These are phyloP conservation scores for Rhazya stricta DNA, from an alignment of 257 asterid genomes.

Conservation along the genomic window DNA sequence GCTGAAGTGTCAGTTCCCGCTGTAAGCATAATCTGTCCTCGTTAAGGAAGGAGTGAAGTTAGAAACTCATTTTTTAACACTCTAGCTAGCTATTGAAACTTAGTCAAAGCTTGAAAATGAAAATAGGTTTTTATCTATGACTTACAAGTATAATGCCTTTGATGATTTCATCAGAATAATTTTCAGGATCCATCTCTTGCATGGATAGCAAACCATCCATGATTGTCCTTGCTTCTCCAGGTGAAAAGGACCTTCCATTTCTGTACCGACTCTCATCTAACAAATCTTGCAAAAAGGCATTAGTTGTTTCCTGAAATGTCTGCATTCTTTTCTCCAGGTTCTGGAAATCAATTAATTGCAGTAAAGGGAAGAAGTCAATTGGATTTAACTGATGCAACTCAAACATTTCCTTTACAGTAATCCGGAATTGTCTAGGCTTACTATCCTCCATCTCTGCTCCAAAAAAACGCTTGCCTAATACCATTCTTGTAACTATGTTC, in stretches of 20 bases:
- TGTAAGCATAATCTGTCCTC: background rate
- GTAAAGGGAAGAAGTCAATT: constrained; percentile 7
- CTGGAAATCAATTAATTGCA: background rate
- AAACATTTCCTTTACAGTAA: background rate
- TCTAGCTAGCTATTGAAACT: background rate
- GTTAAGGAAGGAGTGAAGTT: too few relatives aligned
- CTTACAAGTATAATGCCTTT: constrained; percentile 30
- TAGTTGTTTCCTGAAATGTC: background rate
- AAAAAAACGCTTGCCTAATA: constrained; percentile 5
- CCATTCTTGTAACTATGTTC: constrained; percentile 4
- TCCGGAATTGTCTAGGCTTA: background rate
- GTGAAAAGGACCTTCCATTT: background rate
- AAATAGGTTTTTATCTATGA: background rate
- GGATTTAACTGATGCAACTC: background rate
- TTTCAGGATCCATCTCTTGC: constrained; percentile 7
- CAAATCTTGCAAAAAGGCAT: constrained; percentile 12
- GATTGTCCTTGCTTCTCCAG: background rate
- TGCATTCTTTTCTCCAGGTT: constrained; percentile 7
- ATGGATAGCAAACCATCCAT: constrained; percentile 1
- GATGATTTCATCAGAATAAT: constrained; percentile 15
- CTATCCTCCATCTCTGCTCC: background rate
- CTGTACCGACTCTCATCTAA: background rate
- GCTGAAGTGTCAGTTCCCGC: constrained; percentile 15
- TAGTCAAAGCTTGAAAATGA: background rate
- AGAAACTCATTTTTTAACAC: background rate